A percentile compares a stretch with the other conserved stretches of the same genome.
Conservation (phyloP, 164 flowering plant species). For the Aristolochia fimbriata region DNA sequence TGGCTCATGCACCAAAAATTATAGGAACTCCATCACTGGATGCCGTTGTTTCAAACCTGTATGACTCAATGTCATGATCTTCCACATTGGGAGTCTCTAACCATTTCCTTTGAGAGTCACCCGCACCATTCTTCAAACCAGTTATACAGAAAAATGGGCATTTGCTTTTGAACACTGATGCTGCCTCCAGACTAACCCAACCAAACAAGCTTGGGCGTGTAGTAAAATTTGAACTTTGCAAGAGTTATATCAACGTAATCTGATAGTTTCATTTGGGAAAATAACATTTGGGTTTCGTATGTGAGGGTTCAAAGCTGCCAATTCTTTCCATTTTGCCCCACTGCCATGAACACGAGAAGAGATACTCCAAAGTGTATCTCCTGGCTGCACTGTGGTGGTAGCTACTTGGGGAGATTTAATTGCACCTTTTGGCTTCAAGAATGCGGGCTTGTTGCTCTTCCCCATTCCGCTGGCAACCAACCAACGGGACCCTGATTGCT, state of each 20-base stretch:
- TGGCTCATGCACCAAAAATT: no score
- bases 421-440: constrained; percentile 46
- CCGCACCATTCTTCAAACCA: no score
- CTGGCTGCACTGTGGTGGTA: constrained; percentile 29
- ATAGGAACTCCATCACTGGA: no score
- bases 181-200: no score
- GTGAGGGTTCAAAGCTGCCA: constrained; percentile 53
- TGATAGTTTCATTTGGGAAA: constrained; percentile 46
- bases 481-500: constrained; percentile 93
- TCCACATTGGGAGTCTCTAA: no score
- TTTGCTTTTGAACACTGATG: no score
- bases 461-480: constrained; percentile 82
- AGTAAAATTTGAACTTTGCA: no score
- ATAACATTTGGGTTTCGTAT: constrained; percentile 66
- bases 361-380: constrained; percentile 79
- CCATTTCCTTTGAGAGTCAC: no score
- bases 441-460: constrained; percentile 44
- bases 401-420: constrained; percentile 20
- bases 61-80: no score
- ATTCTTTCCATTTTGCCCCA: constrained; percentile 59
- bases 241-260: constrained; percentile 24
- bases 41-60: no score
- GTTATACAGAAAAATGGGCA: no score
- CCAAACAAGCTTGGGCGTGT: no score
- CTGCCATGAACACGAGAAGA: constrained; percentile 63